Base-by-base conservation (phyloP, 805 yeast species). In the Cyberlindnera mississippiensis region DNA sequence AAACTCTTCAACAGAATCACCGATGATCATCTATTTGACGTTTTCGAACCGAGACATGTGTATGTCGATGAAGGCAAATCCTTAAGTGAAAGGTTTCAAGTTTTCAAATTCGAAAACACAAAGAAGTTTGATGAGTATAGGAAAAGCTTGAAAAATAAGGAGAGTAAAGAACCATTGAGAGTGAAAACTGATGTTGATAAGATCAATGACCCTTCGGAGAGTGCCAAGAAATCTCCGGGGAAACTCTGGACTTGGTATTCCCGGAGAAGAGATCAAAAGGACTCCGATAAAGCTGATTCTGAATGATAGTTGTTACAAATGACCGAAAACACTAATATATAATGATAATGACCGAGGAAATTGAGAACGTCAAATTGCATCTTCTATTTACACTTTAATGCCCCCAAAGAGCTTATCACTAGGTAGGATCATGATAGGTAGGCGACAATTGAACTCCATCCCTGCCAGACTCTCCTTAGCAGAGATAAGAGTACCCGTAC, bases 11-110 rank as follows among this genome's bases (percentile, higher is more conserved):
- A 77, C 48, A 51, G 56, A 19, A 61, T 60, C 37, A 82, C 90
- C 0, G 90, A 83, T 54, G 83, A 80, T 54, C 85, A 85, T 52
- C 60, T 84, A 28, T 84, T 83, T 60, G 82, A 78, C 57, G 67
- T 76, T 29, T 77, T 76, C 40, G 75, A 71, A 45, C 80, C 81
- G 16, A 66, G 57, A 32, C 73, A 68, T 46, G 44, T 63, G 2
- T 60, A 56, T 45, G 53, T 51, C 5, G 58, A 52, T 15, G 49
- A 48, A n/a, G 30, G 35, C 0, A 49, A 50, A 35, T 41, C 52
- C 2, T 18, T 51, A 9, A 48, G 53, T 37, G 62, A 57, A 24
- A 49, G 59, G 20, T 53, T 61, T 6, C 63, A 66, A 29, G 55
- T 55, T 19, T 62, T 64, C 37, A 63, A 57, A 36, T 38, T 51